phyloP scores from a whole-genome alignment of 352 stramenopile genomes.

The Phytophthora ramorum region DNA sequence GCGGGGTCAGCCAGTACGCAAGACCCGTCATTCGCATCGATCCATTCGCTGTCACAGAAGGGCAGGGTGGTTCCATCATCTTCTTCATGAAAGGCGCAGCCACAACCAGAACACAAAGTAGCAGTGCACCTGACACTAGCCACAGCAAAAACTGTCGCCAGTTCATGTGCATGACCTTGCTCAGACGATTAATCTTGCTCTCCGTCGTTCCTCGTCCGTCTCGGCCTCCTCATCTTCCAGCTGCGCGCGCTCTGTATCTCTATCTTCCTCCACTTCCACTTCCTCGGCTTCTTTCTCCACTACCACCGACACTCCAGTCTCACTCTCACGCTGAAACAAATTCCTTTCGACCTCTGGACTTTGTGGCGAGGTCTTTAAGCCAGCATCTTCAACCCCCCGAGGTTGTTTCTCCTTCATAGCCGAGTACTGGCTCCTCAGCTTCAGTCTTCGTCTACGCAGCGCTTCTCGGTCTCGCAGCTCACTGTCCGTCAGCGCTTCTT shows the following conservation, averaged over 20 bases:
- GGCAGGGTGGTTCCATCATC: slow-evolving; percentile 45
- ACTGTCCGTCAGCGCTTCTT: slow-evolving; percentile 49
- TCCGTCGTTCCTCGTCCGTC: slow-evolving; percentile 64
- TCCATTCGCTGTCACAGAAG: slow-evolving; percentile 65
- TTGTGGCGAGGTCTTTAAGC: neutral
- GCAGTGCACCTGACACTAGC: slow-evolving; percentile 37
- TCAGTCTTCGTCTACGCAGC: slow-evolving; percentile 52
- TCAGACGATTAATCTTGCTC: slow-evolving; percentile 38
- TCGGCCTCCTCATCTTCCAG: slow-evolving; percentile 44
- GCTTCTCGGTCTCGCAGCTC: slow-evolving; percentile 61
- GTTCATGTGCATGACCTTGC: slow-evolving; percentile 46
- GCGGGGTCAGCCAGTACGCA: slow-evolving; percentile 32
- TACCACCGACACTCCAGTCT: neutral
- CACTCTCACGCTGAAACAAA: slow-evolving; percentile 8
- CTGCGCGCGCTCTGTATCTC: slow-evolving; percentile 24
- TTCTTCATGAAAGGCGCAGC: slow-evolving; percentile 45
- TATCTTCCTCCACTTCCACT: slow-evolving; percentile 20
- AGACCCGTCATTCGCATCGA: slow-evolving; percentile 30
- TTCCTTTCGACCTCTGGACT: slow-evolving; percentile 13
- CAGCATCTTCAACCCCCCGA: neutral
- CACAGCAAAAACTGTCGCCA: slow-evolving; percentile 49
- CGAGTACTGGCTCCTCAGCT: slow-evolving; percentile 47
- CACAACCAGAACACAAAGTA: slow-evolving; percentile 55
- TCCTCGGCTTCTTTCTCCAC: slow-evolving; percentile 11
- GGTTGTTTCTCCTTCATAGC: slow-evolving; percentile 38